phyloP scores from a whole-genome alignment of 2,329 filamentous ascomycete species.

The Amylocarpus encephaloides region DNA sequence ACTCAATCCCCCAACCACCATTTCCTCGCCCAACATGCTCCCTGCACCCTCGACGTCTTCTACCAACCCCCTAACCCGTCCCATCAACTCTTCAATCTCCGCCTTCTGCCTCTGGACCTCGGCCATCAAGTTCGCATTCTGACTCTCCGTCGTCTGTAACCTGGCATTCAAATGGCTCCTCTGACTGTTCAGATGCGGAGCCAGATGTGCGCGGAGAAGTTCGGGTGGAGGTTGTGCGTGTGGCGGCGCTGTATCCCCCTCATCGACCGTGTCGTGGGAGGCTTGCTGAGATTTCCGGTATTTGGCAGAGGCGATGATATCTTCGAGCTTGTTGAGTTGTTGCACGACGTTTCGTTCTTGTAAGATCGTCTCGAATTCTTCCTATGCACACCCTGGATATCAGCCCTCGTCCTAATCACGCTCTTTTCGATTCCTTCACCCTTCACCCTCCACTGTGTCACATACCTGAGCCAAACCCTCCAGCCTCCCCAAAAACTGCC shows the following conservation, averaged over 20 bases:
- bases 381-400: slow-evolving; percentile 29
- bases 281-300: slow-evolving; percentile 22
- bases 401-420: neutral
- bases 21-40: slow-evolving; percentile 14
- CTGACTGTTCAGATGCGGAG: slow-evolving; percentile 39
- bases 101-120: slow-evolving; percentile 47
- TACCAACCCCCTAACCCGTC: slow-evolving; percentile 44
- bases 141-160: slow-evolving; percentile 49
- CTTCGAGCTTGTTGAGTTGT: slow-evolving; percentile 54
- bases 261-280: neutral
- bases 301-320: slow-evolving; percentile 46
- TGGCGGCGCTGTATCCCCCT: slow-evolving; percentile 29
- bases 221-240: slow-evolving; percentile 49
- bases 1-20: slow-evolving; percentile 4
- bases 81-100: slow-evolving; percentile 48
- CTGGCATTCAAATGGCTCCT: slow-evolving; percentile 50
- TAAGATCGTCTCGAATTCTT: slow-evolving; percentile 53
- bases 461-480: slow-evolving; percentile 40
- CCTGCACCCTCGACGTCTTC: slow-evolving; percentile 47
- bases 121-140: slow-evolving; percentile 49
- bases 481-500: slow-evolving; percentile 51
- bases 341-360: slow-evolving; percentile 45
- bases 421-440: neutral
- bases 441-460: neutral
- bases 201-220: slow-evolving; percentile 49